Evolutionary conservation across 495 filamentous ascomycete species (phyloP).

Genomic region (Penicillium daleae): DNA sequence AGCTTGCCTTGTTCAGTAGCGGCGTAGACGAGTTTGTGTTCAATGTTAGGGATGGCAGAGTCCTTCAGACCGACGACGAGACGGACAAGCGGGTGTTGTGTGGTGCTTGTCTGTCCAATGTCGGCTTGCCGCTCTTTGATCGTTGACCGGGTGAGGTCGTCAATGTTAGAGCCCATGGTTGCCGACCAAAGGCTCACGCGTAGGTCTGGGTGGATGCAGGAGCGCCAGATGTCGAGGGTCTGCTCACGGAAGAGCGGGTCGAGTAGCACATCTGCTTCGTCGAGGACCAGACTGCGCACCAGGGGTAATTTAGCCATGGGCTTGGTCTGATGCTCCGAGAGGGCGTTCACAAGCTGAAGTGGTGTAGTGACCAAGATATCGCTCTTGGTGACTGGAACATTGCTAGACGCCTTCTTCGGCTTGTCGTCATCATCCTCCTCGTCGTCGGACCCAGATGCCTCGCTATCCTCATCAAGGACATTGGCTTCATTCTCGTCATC

Average conservation of each 20-base stretch:
- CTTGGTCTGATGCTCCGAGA: constrained; percentile 55
- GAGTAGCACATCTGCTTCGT: constrained; percentile 94
- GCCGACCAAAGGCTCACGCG: constrained; percentile 88
- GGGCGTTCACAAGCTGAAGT: constrained; percentile 71
- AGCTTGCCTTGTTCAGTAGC: constrained; percentile 94
- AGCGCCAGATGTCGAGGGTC: constrained; percentile 82
- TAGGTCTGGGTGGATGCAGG: constrained; percentile 67
- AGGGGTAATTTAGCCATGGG: constrained; percentile 57
- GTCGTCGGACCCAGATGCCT: constrained; percentile 40
- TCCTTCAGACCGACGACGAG: constrained; percentile 95
- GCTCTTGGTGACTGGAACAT: constrained; percentile 60
- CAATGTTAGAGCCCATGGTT: constrained; percentile 93
- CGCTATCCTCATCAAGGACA: constrained; percentile 46
- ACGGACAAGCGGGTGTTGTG: constrained; percentile 64
- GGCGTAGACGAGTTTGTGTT: constrained; percentile 86
- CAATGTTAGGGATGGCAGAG: constrained; percentile 87
- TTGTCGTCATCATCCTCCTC: constrained; percentile 45
- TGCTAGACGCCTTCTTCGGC: constrained; percentile 41
- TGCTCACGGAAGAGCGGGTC: constrained; percentile 90
- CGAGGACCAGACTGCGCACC: constrained; percentile 75
- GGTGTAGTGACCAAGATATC: constrained; percentile 93
- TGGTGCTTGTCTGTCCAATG: constrained; percentile 22
- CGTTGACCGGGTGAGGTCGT: constrained; percentile 69
- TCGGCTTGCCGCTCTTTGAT: constrained; percentile 54
- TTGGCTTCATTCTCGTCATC: constrained; percentile 35